Evolutionary conservation across 164 flowering plant genomes (phyloP), one percentile per base, ranked within the genome.

Genomic region (Platanus orientalis): DNA sequence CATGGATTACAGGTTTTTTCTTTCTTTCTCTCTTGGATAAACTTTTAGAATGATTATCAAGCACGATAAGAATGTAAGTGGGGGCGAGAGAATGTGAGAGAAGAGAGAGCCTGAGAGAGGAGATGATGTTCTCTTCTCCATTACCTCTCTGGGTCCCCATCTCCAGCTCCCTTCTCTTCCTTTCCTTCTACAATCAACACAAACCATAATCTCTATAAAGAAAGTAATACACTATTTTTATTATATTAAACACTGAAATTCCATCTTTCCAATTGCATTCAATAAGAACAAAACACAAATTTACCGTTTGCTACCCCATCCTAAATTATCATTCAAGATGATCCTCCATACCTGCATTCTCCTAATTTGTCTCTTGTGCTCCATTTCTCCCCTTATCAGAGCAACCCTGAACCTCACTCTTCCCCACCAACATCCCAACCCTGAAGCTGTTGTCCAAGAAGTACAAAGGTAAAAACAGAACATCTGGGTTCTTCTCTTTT

Each of bases 371-470:
- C 58, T 72, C 53, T 39, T 70, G 9, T n/a, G 39, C 64, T 54
- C 61, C 32, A 40, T 71, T 42, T 51, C 67, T 40, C 51, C 58
- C 26, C 29, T 62, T 26, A 20, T 58, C 58, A 40, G 13, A 49
- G 62, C 79, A 10, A 17, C 76, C 58, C 40, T 63, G 68, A 87
- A 80, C 56, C 81, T 81, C 66, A 71, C 83, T 30, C 84, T 81
- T 17, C 81, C 81, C 16, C 88, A 85, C 50, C 87, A 82, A 52
- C 89, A 81, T 50, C 89, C 95, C 0, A 19, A 81, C 71, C 95
- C 95, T 34, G 91, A 85, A 60, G 63, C 79, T 14, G 86, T 88
- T 26, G 89, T 66, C 65, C 79, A 63, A 34, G 78, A 82, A 25
- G 72, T 88, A 0, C 77, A 80, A 60, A 71, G 84, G 88, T 86